Percentiles rank a stretch among this genome's conserved stretches.
phyloP scores from a whole-genome alignment of 2,329 filamentous ascomycete genomes.

The Penicillium sp. region DNA sequence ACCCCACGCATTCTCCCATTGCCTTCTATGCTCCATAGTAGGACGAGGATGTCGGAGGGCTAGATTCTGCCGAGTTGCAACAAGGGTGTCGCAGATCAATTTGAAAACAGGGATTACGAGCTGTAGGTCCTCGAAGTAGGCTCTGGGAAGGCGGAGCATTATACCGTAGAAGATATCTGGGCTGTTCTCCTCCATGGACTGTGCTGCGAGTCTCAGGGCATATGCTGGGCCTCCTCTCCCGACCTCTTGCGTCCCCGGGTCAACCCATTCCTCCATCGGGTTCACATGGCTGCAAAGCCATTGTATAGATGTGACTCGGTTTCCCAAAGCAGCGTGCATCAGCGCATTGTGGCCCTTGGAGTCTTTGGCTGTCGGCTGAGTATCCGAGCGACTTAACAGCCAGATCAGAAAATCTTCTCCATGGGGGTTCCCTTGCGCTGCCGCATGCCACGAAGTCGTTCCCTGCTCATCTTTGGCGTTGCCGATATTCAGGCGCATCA shows the following conservation, averaged over 20 bases:
- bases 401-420: not conserved
- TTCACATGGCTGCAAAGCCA: not conserved
- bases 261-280: not conserved
- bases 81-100: not conserved
- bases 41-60: not conserved
- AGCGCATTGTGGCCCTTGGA: not conserved
- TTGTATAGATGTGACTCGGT: not conserved
- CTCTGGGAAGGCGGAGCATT: not conserved
- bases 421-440: not conserved
- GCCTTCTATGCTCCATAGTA: not conserved
- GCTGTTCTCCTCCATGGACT: not conserved
- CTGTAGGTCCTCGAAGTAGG: not conserved
- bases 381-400: not conserved
- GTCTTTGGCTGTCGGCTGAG: not conserved
- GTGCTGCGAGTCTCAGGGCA: not conserved
- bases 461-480: not conserved
- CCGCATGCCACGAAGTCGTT: not conserved
- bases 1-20: not conserved
- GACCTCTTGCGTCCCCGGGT: not conserved
- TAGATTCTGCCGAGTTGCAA: not conserved
- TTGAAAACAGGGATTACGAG: not conserved
- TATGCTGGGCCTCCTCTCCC: not conserved
- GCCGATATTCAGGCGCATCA: not conserved
- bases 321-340: not conserved
- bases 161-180: not conserved